phyloP scores from a whole-genome alignment of 2,329 filamentous ascomycete species.

The Talaromyces albobiverticillius region DNA sequence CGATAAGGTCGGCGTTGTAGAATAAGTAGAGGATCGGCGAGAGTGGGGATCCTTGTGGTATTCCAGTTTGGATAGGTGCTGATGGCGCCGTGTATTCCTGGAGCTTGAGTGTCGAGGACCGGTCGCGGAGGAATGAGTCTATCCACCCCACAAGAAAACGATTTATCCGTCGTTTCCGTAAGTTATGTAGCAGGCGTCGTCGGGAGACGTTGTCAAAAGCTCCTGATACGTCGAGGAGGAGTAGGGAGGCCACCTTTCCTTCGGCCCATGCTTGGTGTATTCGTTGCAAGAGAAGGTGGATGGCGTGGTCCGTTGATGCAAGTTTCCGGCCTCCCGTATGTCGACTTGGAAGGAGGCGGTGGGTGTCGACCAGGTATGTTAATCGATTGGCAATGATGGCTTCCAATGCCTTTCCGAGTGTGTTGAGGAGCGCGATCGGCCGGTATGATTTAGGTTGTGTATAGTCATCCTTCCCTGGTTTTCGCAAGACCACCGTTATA shows the following conservation, averaged over 20 bases:
- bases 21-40: constrained; percentile 27
- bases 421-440: neutral
- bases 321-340: constrained; percentile 13
- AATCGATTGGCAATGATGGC: constrained; percentile 12
- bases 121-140: neutral
- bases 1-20: constrained; percentile 25
- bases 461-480: constrained; percentile 18
- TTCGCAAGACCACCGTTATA: constrained; percentile 19
- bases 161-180: neutral
- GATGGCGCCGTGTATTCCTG: neutral
- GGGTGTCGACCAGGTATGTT: constrained; percentile 16
- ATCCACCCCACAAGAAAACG: neutral
- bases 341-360: constrained; percentile 15
- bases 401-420: neutral
- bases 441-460: neutral
- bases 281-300: constrained; percentile 14
- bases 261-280: constrained; percentile 6
- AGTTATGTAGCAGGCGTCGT: neutral
- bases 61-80: neutral
- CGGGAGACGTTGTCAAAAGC: neutral
- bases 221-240: constrained; percentile 12
- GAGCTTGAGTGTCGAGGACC: neutral
- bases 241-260: constrained; percentile 14
- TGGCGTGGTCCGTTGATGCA: constrained; percentile 13
- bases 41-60: constrained; percentile 15